These are phyloP conservation scores for Magnaporthiopsis incrustans DNA, from an alignment of 2,329 filamentous ascomycete species.

Conservation along the genomic window DNA sequence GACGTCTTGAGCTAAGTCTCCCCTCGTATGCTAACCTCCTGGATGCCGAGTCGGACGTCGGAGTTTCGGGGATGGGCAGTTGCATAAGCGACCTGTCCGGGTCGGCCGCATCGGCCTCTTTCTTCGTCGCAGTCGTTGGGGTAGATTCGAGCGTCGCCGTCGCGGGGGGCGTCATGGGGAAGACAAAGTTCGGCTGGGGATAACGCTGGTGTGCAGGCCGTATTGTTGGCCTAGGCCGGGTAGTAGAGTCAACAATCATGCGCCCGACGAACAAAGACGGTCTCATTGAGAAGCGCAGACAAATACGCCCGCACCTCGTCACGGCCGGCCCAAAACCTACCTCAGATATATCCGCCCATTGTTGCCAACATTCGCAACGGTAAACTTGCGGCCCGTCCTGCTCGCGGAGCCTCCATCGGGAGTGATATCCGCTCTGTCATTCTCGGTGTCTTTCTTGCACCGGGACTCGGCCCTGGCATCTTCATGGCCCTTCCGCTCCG, in stretches of 20 bases:
- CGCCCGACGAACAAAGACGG: no score
- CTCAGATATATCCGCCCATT: conserved; percentile 77
- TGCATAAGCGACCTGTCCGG: conserved; percentile 16
- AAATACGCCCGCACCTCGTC: conserved; percentile 7
- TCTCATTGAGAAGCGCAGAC: no score
- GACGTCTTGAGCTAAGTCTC: conserved; percentile 30
- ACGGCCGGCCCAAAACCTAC: conserved; percentile 36
- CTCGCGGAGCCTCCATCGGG: conserved; percentile 53
- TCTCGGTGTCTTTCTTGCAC: conserved; percentile 46
- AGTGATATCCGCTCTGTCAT: conserved; percentile 49
- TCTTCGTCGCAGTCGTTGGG: conserved; percentile 13
- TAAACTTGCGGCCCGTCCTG: conserved; percentile 64
- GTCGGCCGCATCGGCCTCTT: not conserved
- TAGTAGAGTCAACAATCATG: not conserved
- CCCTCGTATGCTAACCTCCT: conserved; percentile 25
- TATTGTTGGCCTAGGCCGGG: conserved; percentile 43
- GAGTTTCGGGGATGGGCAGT: conserved; percentile 34
- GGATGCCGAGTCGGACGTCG: conserved; percentile 26
- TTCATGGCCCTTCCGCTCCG: conserved; percentile 37
- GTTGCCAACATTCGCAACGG: conserved; percentile 74
- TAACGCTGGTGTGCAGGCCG: conserved; percentile 54
- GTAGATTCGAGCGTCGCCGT: conserved; percentile 47
- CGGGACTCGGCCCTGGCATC: conserved; percentile 26
- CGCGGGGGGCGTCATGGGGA: conserved; percentile 52
- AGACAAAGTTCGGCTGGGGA: conserved; percentile 52